These are phyloP conservation scores for Solanum rostratum DNA, from an alignment of 257 asterid genomes.

Conservation along the genomic window DNA sequence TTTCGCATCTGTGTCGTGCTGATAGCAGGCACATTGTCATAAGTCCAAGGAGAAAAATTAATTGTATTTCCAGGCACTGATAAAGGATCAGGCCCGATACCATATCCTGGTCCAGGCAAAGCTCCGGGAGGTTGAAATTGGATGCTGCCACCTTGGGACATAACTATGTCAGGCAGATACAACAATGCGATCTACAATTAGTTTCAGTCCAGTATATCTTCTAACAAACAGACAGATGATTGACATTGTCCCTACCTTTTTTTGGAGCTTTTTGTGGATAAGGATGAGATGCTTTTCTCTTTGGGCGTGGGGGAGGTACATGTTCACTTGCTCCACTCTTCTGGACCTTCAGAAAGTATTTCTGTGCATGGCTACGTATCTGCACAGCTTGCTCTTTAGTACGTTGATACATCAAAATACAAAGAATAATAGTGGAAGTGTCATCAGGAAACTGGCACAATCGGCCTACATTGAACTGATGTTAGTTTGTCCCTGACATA, in stretches of 20 bases:
- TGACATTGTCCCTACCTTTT: constrained; percentile 26
- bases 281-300: constrained; percentile 89
- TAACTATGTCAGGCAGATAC: constrained; percentile 14
- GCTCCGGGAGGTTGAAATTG: constrained; percentile 36
- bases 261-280: constrained; percentile 84
- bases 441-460: neutral
- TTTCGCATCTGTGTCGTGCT: constrained; percentile 16
- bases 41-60: constrained; percentile 38
- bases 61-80: constrained; percentile 28
- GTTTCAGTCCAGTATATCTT: neutral
- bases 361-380: constrained; percentile 98
- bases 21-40: constrained; percentile 26
- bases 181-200: neutral
- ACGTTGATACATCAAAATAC: neutral
- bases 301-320: constrained; percentile 97
- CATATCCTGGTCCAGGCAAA: constrained; percentile 30
- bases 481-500: neutral
- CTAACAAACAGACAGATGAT: neutral
- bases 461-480: neutral
- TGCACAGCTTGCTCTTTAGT: constrained; percentile 23
- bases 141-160: constrained; percentile 24
- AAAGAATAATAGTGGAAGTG: neutral
- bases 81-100: constrained; percentile 31
- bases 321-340: constrained; percentile 77
- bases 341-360: constrained; percentile 81